Base-by-base conservation (phyloP, 495 filamentous ascomycete species). In the Pseudevernia furfuracea region DNA sequence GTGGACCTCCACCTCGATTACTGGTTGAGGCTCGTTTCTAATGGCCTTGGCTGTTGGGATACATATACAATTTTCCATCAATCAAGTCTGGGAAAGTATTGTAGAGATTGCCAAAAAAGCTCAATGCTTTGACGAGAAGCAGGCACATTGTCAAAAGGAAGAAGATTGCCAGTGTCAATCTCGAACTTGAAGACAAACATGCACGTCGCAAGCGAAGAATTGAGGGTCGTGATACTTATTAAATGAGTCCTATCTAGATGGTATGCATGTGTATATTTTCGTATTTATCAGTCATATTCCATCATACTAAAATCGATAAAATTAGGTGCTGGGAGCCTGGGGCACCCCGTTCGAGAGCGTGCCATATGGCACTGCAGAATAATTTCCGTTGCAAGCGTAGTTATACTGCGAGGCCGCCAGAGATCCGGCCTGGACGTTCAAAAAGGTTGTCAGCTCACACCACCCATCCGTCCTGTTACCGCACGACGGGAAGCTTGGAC, bases 391-490 rank as follows among this genome's bases (percentile, higher is more conserved):
- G 71, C 85, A 88, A 34, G 80, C 74, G 66, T 82, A 74, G 21
- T 82, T 75, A 66, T 76, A 87, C 66, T 77, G 67, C 41, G 82
- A 80, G 64, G 77, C 66, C 11, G 67, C 74, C 30, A 80, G 67
- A 71, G 74, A 78, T 49, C 71, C 67, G 67, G 79, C 72, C 70
- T 81, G 78, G 3, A 79, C 71, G 38, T 78, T 69, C 60, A 88
- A 67, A 65, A 87, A 87, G 0, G 79, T 81, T 14, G 73, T 68
- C 23, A 87, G 65, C 68, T 87, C 82, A 68, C 85, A 87, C 85
- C 85, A 87, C 11, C 85, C 85, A 71, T 88, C 85, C n/a, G 79
- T 74, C 3, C 84, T 73, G 2, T 75, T 63, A 21, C 79, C 82
- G 70, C 85, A 89, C n/a, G 77, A 79, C 15, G 79, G 67, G 57